phyloP scores from a whole-genome alignment of 2,329 filamentous ascomycete species.

The Elsinoe fawcettii region DNA sequence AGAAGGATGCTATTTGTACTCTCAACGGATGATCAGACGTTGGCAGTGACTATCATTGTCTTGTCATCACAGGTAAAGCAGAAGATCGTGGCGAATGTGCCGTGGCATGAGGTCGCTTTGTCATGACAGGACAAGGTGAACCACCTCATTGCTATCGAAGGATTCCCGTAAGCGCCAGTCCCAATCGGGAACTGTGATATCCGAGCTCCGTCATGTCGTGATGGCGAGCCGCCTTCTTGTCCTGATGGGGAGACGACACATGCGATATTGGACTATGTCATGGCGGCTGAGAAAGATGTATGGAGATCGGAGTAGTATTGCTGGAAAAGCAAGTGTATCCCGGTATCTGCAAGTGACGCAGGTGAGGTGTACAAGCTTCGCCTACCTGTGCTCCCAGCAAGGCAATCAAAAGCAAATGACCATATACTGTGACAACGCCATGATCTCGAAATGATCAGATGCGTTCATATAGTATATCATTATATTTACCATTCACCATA shows the following conservation, averaged over 20 bases:
- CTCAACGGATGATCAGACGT: not conserved
- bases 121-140: not conserved
- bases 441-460: no score
- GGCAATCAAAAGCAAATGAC: no score
- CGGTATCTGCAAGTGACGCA: no score
- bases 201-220: slow-evolving; percentile 5
- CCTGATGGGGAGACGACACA: not conserved
- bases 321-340: no score
- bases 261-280: not conserved
- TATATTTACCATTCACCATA: no score
- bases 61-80: not conserved
- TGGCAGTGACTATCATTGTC: not conserved
- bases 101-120: not conserved
- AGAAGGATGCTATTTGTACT: not conserved
- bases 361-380: no score
- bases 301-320: no score
- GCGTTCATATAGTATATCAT: no score
- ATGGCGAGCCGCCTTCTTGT: not conserved
- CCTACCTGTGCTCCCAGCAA: no score
- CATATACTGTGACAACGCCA: no score
- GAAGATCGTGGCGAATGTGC: not conserved
- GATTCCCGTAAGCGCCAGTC: slow-evolving; percentile 4
- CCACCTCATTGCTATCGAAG: not conserved
- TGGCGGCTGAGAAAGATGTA: no score
- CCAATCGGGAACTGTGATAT: slow-evolving; percentile 3